These are phyloP conservation scores for Acacia crassicarpa DNA, from an alignment of 306 rosid species.

Conservation along the genomic window DNA sequence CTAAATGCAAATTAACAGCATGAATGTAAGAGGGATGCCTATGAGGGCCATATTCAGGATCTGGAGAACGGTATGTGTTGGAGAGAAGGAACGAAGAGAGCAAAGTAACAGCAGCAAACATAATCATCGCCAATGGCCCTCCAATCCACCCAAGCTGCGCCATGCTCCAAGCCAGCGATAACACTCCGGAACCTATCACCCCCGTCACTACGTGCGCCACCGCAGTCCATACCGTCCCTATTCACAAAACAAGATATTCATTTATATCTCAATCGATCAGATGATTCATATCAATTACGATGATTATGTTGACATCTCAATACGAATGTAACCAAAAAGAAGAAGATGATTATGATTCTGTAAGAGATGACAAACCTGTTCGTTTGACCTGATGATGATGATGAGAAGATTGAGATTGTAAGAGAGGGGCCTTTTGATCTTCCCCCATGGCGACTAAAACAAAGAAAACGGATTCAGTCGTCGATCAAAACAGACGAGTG, in stretches of 20 bases:
- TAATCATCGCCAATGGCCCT: conserved; percentile 45
- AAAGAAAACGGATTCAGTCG: background rate
- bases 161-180: conserved; percentile 57
- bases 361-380: background rate
- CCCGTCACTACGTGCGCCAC: conserved; percentile 63
- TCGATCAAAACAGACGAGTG: background rate
- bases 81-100: conserved; percentile 49
- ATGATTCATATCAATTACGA: background rate
- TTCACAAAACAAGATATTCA: background rate
- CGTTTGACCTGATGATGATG: background rate
- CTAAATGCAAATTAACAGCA: conserved; percentile 45
- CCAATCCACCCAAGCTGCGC: conserved; percentile 68
- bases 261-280: background rate
- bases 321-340: background rate
- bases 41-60: conserved; percentile 52
- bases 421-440: background rate
- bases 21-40: conserved; percentile 48
- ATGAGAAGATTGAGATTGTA: background rate
- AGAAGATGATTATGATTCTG: background rate
- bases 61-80: conserved; percentile 49
- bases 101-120: conserved; percentile 48
- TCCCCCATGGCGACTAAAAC: background rate
- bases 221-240: conserved; percentile 66
- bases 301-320: background rate
- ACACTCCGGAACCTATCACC: conserved; percentile 62